Percentiles rank a stretch among this genome's conserved stretches.
Evolutionary conservation across 23 red algal genomes (phyloP).

Genomic region (Chondrus crispus): DNA sequence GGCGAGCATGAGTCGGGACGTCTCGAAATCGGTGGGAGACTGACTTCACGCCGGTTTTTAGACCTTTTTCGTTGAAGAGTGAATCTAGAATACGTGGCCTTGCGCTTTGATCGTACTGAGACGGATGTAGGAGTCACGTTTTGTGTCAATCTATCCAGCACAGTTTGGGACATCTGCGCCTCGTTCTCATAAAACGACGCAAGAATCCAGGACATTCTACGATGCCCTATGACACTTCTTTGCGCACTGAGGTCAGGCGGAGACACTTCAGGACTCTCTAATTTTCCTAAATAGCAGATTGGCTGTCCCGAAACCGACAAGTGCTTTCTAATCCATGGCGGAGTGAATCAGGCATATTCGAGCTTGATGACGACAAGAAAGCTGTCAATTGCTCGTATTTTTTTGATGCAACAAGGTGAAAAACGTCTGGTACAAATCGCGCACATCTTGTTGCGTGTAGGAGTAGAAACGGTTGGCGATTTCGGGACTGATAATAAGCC

Average conservation of each 20-base stretch:
- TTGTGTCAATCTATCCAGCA: too few species aligned
- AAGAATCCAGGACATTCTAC: conserved; percentile 16
- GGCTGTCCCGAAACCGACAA: conserved; percentile 4
- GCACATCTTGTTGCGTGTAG: not conserved
- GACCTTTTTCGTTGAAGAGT: too few species aligned
- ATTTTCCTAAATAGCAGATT: not conserved
- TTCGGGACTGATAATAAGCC: not conserved
- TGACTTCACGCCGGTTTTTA: too few species aligned
- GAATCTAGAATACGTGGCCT: too few species aligned
- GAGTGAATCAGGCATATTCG: conserved; percentile 24
- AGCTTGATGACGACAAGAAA: conserved; percentile 3
- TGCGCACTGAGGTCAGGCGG: conserved; percentile 19
- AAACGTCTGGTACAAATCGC: conserved; percentile 15
- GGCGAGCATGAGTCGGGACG: too few species aligned
- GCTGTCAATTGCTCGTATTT: conserved; percentile 2
- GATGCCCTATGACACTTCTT: conserved; percentile 25
- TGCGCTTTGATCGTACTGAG: too few species aligned
- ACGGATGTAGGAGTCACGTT: too few species aligned
- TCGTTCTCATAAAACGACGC: conserved; percentile 37
- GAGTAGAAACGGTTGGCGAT: not conserved
- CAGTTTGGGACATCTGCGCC: not conserved
- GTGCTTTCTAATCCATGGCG: conserved; percentile 19
- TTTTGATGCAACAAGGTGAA: conserved; percentile 6
- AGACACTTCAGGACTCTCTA: too few species aligned
- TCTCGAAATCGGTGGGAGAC: too few species aligned